phyloP scores from a whole-genome alignment of 1,139 yeast genomes.

The Zygosaccharomyces sapae region DNA sequence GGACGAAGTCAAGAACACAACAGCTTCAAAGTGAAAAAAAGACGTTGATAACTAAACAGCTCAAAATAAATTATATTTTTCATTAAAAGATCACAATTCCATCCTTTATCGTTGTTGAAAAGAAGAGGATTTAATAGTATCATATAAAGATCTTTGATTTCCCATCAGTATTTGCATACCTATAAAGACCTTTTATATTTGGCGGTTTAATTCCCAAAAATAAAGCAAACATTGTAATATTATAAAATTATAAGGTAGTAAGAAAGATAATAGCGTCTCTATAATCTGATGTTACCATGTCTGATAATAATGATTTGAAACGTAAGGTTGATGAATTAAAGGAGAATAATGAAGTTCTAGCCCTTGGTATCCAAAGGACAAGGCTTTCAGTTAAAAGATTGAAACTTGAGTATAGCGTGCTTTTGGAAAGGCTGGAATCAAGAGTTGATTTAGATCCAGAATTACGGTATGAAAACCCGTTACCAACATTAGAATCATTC shows the following conservation, averaged over 20 bases:
- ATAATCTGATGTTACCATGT: conserved; percentile 8
- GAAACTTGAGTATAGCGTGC: conserved; percentile 74
- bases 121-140: too few species aligned
- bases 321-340: conserved; percentile 71
- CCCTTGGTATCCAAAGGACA: conserved; percentile 75
- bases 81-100: not conserved
- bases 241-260: too few species aligned
- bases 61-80: too few species aligned
- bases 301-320: conserved; percentile 52
- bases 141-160: not conserved
- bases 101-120: too few species aligned
- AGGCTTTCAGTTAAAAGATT: conserved; percentile 72
- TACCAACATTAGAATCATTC: conserved; percentile 32
- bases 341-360: conserved; percentile 71
- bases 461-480: conserved; percentile 29
- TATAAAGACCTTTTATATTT: not conserved
- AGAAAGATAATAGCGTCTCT: too few species aligned
- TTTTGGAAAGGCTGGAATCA: conserved; percentile 74
- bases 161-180: not conserved
- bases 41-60: too few species aligned
- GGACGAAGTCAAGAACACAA: too few species aligned
- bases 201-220: not conserved
- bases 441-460: conserved; percentile 40
- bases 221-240: too few species aligned
- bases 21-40: too few species aligned